Evolutionary conservation across 129 eudicot species (phyloP).

Genomic region (Ambrosia artemisiifolia): DNA sequence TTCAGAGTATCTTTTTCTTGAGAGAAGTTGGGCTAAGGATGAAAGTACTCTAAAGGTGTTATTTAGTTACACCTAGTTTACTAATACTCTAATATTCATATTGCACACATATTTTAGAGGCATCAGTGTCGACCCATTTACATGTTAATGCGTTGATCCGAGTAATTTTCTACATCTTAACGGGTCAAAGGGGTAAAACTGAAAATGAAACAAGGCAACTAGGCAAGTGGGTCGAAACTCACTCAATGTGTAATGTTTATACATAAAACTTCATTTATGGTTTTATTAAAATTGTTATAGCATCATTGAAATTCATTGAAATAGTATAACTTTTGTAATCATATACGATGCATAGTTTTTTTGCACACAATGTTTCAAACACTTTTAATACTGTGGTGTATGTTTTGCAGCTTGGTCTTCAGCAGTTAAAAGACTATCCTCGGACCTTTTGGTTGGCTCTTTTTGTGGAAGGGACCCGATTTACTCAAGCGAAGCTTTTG

Average conservation of each 20-base stretch:
- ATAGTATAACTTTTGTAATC: not conserved
- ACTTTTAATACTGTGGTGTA: not conserved
- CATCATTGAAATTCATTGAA: not conserved
- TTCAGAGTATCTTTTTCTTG: slow-evolving; percentile 94
- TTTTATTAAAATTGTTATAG: not conserved
- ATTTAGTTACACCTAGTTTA: not conserved
- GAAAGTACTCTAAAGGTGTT: slow-evolving; percentile 77
- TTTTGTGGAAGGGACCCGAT: slow-evolving; percentile 89
- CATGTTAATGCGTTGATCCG: not conserved
- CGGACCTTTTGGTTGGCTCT: slow-evolving; percentile 89
- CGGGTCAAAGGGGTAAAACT: not conserved
- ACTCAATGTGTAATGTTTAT: not conserved
- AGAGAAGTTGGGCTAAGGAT: slow-evolving; percentile 94
- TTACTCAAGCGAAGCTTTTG: slow-evolving; percentile 82
- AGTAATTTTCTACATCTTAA: not conserved
- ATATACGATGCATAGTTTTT: not conserved
- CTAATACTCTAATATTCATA: slow-evolving; percentile 10
- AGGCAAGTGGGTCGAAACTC: not conserved
- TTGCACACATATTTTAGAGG: not conserved
- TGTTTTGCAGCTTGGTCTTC: slow-evolving; percentile 65
- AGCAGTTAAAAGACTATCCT: slow-evolving; percentile 72
- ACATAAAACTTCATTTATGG: not conserved
- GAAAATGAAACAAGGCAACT: not conserved
- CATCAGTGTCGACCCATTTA: not conserved
- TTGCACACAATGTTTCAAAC: not conserved